Evolutionary conservation across 352 stramenopile genomes (phyloP).

Genomic region (Pythium dissotocum): DNA sequence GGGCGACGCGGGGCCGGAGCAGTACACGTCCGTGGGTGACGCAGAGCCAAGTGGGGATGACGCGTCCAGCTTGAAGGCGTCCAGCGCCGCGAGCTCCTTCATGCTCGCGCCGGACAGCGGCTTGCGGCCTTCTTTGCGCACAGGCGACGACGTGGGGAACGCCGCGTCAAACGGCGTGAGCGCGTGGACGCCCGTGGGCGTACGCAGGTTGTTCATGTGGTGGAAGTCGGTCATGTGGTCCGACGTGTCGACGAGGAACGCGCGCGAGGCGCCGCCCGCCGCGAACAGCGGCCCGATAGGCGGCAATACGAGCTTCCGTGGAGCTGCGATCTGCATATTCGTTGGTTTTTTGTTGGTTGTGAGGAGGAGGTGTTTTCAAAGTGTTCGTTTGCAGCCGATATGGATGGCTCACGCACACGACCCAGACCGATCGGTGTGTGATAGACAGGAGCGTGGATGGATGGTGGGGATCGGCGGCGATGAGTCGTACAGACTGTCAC

Average conservation of each 20-base stretch:
- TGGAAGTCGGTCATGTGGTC: slow-evolving; percentile 35
- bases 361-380: slow-evolving; percentile 11
- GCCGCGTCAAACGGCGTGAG: slow-evolving; percentile 27
- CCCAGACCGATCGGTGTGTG: neutral
- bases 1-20: neutral
- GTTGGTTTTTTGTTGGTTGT: neutral
- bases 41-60: slow-evolving; percentile 39
- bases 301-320: slow-evolving; percentile 52
- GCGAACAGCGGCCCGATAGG: slow-evolving; percentile 59
- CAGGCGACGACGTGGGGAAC: slow-evolving; percentile 60
- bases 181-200: slow-evolving; percentile 54
- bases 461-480: neutral
- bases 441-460: slow-evolving; percentile 1
- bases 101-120: slow-evolving; percentile 13
- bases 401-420: neutral
- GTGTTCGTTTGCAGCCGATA: neutral
- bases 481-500: neutral
- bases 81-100: slow-evolving; percentile 29
- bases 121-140: slow-evolving; percentile 52
- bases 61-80: slow-evolving; percentile 41
- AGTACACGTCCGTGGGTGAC: slow-evolving; percentile 26
- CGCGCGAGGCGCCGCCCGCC: slow-evolving; percentile 1
- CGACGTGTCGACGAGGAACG: slow-evolving; percentile 31
- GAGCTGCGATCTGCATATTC: slow-evolving; percentile 38
- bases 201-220: slow-evolving; percentile 37